These are phyloP conservation scores for Hygrocybe coccinea DNA, from an alignment of 768 basidiomycete genomes.

Conservation along the genomic window DNA sequence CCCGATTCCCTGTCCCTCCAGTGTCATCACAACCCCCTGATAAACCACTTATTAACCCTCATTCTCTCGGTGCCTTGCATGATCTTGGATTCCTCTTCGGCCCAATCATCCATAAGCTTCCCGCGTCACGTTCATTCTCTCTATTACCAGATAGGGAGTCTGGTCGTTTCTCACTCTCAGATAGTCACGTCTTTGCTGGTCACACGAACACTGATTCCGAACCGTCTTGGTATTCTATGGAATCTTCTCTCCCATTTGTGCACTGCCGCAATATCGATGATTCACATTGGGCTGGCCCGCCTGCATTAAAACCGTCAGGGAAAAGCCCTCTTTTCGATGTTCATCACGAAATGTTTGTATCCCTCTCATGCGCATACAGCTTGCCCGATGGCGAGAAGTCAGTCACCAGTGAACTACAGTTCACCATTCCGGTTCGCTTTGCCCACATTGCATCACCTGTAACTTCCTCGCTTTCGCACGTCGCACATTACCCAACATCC, in stretches of 20 bases:
- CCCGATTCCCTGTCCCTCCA: constrained; percentile 54
- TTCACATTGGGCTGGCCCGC: constrained; percentile 36
- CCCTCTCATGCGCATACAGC: constrained; percentile 55
- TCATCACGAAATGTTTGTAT: constrained; percentile 48
- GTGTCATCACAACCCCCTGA: constrained; percentile 58
- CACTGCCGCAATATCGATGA: constrained; percentile 23
- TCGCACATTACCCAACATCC: constrained; percentile 35
- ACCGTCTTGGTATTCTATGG: constrained; percentile 56
- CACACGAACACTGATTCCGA: constrained; percentile 31
- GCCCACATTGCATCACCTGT: constrained; percentile 38
- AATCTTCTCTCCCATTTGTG: constrained; percentile 48
- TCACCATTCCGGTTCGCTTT: constrained; percentile 50
- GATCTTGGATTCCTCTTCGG: constrained; percentile 39
- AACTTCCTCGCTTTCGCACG: constrained; percentile 32
- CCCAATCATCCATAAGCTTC: constrained; percentile 18
- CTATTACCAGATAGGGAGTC: constrained; percentile 46
- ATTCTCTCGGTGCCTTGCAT: constrained; percentile 52
- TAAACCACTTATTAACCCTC: constrained; percentile 49
- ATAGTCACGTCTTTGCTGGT: constrained; percentile 48
- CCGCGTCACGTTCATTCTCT: constrained; percentile 37
- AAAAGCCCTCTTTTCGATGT: constrained; percentile 55
- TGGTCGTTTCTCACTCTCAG: constrained; percentile 45
- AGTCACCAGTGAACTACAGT: constrained; percentile 34
- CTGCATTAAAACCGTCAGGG: constrained; percentile 42
- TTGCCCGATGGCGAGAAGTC: constrained; percentile 32